Conservation (phyloP, 1,139 yeast species). For the Yamadazyma diddensiae region DNA sequence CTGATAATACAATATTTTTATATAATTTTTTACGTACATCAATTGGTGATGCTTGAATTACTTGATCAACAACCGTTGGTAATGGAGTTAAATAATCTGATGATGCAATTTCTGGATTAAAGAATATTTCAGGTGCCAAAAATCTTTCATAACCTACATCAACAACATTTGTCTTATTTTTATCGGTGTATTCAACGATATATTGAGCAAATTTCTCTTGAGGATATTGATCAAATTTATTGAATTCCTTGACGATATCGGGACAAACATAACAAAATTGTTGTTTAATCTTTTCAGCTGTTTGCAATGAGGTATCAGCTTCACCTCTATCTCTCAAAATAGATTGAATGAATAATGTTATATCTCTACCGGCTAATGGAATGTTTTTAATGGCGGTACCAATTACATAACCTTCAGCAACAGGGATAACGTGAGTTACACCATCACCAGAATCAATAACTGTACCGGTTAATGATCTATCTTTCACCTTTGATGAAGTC, state of each 20-base stretch:
- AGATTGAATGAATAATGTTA: conserved; percentile 88
- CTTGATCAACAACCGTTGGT: conserved; percentile 92
- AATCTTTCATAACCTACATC: conserved; percentile 98
- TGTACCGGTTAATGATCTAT: conserved; percentile 94
- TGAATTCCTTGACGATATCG: conserved; percentile 94
- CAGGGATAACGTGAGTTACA: conserved; percentile 98
- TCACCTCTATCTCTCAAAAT: conserved; percentile 96
- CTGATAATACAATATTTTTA: conserved; percentile 90
- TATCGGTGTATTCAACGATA: conserved; percentile 75
- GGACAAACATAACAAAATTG: conserved; percentile 97
- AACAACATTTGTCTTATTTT: conserved; percentile 62
- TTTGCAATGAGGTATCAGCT: conserved; percentile 85
- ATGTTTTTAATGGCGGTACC: conserved; percentile 96
- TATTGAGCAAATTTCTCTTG: conserved; percentile 88
- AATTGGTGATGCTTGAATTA: conserved; percentile 92
- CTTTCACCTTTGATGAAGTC: conserved; percentile 95
- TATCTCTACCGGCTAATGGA: conserved; percentile 98
- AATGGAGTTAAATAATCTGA: conserved; percentile 94
- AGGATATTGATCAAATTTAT: conserved; percentile 90
- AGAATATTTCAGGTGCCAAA: conserved; percentile 97
- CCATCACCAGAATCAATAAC: conserved; percentile 98
- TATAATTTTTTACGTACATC: conserved; percentile 97
- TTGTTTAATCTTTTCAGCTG: conserved; percentile 96
- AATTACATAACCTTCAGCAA: conserved; percentile 98
- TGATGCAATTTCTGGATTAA: conserved; percentile 95